Base-by-base conservation (phyloP, 1,284 basidiomycete genomes). In the Taiwanofungus camphoratus region DNA sequence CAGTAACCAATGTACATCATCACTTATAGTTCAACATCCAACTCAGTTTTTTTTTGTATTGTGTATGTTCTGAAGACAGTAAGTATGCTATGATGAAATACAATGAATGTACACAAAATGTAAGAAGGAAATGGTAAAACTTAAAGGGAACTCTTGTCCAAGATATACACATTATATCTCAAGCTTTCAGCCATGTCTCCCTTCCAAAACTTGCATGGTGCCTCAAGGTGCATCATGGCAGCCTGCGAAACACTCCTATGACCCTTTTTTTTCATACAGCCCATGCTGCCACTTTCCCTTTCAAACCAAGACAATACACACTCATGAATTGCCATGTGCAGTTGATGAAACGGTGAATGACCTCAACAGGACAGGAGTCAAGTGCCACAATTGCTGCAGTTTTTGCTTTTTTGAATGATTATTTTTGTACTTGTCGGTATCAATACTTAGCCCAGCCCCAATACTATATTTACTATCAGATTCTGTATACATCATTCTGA, bases 271-370 rank as follows among this genome's bases (percentile, higher is more conserved):
- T 49, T 15, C 45, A 40, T 4, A 52, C 52, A 18, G 50, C 52
- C 53, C 48, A 55, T 20, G 27, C 45, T 19, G 51, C 54, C 13
- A 47, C 51, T 20, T 48, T 43, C 23, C 49, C 52, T 23, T 48
- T 53, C 12, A 56, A 32, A 1, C 54, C 54, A 13, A 18, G 23
- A 19, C 42, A 31, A 33, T 52, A 55, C 6, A 51, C 50, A 46
- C 41, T 39, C 41, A 54, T 52, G 33, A 52, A 56, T 6, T 47
- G 27, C 50, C 44, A 52, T 16, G 52, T 48, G 39, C 55, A 44
- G 38, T 57, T 55, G 18, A 53, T 41, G 29, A 54, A 55, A 12
- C 56, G 52, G 4, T 52, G 52, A 19, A 52, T 52, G 33, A 53
- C 53, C 2, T 50, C 44, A 24, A 53, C 41, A 5, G 56, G 44